These are phyloP conservation scores for Hemerocallis citrina DNA, from an alignment of 106 monocot species.

Conservation along the genomic window DNA sequence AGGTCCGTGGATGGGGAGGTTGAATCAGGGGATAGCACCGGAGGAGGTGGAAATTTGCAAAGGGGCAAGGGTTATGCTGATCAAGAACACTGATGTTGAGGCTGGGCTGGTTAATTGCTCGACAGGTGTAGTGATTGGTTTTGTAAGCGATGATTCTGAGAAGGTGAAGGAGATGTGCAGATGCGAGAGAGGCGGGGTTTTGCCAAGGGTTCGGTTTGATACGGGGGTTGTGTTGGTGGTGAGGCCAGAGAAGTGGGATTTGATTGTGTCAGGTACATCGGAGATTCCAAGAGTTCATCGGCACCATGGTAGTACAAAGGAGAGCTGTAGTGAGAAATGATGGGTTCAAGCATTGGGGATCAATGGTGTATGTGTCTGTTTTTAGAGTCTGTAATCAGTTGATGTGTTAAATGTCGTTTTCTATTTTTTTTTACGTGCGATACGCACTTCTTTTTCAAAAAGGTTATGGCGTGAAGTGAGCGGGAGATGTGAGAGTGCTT, in stretches of 20 bases:
- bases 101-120: neutral
- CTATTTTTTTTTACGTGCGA: too few relatives aligned
- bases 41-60: neutral
- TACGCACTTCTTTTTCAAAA: too few relatives aligned
- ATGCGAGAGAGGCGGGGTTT: neutral
- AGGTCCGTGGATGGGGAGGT: neutral
- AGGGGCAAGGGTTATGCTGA: neutral
- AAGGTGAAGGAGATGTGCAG: neutral
- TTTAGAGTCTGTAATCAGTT: too few relatives aligned
- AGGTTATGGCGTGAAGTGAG: too few relatives aligned
- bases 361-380: too few relatives aligned
- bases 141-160: neutral
- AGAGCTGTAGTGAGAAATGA: too few relatives aligned
- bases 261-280: too few relatives aligned
- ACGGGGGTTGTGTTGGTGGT: neutral
- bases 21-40: neutral
- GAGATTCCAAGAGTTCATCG: too few relatives aligned
- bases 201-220: neutral
- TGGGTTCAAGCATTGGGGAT: too few relatives aligned
- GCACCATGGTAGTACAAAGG: too few relatives aligned
- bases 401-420: too few relatives aligned
- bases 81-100: neutral
- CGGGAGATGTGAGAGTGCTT: too few relatives aligned
- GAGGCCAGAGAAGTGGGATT: neutral
- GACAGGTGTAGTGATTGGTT: neutral